Base-by-base conservation (phyloP, 306 rosid species). In the Ziziphus jujuba region DNA sequence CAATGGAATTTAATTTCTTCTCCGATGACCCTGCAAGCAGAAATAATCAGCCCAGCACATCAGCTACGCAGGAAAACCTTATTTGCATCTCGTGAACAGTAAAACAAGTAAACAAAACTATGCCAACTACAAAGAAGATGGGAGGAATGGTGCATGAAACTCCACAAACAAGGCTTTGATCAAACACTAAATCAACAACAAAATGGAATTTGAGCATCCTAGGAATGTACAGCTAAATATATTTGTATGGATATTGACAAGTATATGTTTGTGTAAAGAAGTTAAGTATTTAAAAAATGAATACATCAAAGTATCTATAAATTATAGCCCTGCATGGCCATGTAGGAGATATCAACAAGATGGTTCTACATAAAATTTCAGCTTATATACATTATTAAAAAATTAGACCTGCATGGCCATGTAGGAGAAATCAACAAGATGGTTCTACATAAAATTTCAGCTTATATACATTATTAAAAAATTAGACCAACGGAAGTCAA, bases 21-120 rank as follows among this genome's bases (percentile, higher is more conserved):
- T 91, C 99, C 2, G 68, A 47, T 67, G 89, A 65, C 57, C 96
- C 99, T 91, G 86, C 82, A 72, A 66, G 74, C 40, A 61, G 35
- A 76, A 9, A 14, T 65, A 20, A 34, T n/a, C 62, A 70, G 65
- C 47, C 50, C 56, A 70, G 35, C 28, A 38, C 55, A 40, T 40
- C 15, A 54, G 6, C 47, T 63, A 48, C 47, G n/a, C 25, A 25
- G 15, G 17, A 20, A 57, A 9, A 24, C 28, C 55, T 50, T 49
- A 38, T 1, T 49, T 10, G 19, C 36, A 73, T 33, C 33, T 17
- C 17, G 19, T 35, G 5, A 17, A 66, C 38, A 48, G 23, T 16
- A 65, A 52, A 69, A 56, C 38, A 36, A 53, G 72, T 44, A 48
- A 68, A 63, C 25, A 62, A 21, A 53, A 23, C n/a, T n/a, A 65